phyloP scores from a whole-genome alignment of 257 asterid genomes.

The Nicotiana obtusifolia region DNA sequence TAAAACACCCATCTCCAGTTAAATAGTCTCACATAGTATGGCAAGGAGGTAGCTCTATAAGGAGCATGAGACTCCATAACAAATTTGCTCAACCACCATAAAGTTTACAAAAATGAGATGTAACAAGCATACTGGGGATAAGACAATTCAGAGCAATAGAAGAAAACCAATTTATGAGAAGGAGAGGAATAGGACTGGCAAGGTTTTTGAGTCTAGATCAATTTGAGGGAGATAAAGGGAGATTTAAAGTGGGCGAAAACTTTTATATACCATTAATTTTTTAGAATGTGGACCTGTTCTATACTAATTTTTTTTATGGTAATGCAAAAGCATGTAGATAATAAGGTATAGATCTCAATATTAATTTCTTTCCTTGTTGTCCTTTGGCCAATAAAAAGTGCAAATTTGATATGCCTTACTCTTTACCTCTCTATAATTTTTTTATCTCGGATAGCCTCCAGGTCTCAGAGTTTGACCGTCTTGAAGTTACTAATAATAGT shows the following conservation, averaged over 20 bases:
- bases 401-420: neutral
- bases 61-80: neutral
- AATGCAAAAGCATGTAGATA: neutral
- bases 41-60: neutral
- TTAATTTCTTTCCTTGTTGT: neutral
- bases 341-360: neutral
- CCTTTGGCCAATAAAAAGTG: neutral
- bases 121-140: neutral
- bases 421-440: neutral
- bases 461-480: neutral
- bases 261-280: neutral
- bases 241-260: neutral
- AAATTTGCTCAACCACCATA: neutral
- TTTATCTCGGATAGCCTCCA: neutral
- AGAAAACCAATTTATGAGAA: neutral
- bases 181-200: neutral
- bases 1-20: neutral
- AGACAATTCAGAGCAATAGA: neutral
- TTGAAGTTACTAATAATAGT: neutral
- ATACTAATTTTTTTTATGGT: neutral
- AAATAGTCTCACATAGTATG: neutral
- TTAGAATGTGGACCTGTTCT: neutral
- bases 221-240: neutral
- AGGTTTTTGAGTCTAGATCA: neutral
- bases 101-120: neutral